These are phyloP conservation scores for Lagerstroemia speciosa DNA, from an alignment of 345 rosid species.

Conservation along the genomic window DNA sequence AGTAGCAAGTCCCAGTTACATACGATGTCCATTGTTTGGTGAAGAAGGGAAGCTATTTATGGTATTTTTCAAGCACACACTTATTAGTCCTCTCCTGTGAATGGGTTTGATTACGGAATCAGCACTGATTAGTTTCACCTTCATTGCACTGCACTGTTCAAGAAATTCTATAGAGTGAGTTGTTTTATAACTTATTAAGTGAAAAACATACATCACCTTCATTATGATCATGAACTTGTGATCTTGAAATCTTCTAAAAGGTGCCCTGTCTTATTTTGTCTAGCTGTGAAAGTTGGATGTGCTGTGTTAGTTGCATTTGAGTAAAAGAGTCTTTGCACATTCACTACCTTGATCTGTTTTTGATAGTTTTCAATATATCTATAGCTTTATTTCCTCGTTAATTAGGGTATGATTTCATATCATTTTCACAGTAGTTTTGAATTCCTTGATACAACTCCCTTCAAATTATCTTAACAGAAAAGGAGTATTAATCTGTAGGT, in stretches of 20 bases:
- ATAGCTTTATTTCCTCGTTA: neutral
- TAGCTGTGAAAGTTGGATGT: neutral
- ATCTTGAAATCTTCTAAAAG: neutral
- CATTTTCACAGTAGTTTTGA: neutral
- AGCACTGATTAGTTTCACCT: neutral
- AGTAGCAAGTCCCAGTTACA: neutral
- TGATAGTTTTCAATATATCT: neutral
- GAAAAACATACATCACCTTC: neutral
- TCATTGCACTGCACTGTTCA: neutral
- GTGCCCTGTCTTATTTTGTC: neutral
- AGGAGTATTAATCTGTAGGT: slow-evolving; percentile 46
- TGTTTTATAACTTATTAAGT: neutral
- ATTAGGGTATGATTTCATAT: neutral
- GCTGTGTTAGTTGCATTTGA: neutral
- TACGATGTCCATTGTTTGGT: neutral
- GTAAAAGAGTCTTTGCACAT: neutral
- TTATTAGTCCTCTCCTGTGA: neutral
- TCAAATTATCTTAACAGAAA: slow-evolving; percentile 15
- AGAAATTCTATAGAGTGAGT: neutral
- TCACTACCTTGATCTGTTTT: neutral
- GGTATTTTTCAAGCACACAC: neutral
- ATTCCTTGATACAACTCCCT: slow-evolving; percentile 10
- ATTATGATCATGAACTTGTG: neutral
- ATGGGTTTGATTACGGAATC: neutral
- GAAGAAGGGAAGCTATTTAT: neutral